phyloP scores from a whole-genome alignment of 2,329 filamentous ascomycete genomes.

The Dryadomyces sulphureus region DNA sequence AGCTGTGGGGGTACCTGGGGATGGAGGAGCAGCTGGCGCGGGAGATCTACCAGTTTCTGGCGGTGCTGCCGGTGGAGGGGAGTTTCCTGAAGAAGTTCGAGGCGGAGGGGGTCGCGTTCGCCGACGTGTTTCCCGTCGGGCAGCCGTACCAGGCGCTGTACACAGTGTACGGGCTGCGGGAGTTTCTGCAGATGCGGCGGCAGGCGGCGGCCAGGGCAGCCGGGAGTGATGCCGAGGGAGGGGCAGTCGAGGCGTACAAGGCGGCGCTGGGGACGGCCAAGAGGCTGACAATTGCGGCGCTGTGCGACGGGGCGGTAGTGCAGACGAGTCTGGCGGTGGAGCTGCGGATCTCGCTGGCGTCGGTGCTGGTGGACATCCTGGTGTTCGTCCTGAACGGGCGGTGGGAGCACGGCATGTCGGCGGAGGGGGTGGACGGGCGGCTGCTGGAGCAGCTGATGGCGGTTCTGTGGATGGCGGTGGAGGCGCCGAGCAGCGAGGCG shows the following conservation, averaged over 20 bases:
- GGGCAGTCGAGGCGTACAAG: slow-evolving; percentile 13
- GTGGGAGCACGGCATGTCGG: slow-evolving; percentile 8
- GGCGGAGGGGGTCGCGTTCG: slow-evolving; percentile 33
- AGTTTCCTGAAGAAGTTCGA: slow-evolving; percentile 45
- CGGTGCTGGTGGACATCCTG: slow-evolving; percentile 42
- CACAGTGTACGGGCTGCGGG: slow-evolving; percentile 49
- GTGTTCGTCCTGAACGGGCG: slow-evolving; percentile 32
- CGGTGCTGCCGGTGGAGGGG: slow-evolving; percentile 53
- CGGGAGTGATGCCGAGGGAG: not conserved
- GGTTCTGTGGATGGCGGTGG: slow-evolving; percentile 14
- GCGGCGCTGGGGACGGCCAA: slow-evolving; percentile 29
- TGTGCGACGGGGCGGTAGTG: slow-evolving; percentile 41
- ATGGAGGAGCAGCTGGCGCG: slow-evolving; percentile 55
- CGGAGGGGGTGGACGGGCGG: slow-evolving; percentile 12
- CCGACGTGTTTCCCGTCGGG: slow-evolving; percentile 50
- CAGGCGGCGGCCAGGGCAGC: slow-evolving; percentile 11
- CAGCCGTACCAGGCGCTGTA: slow-evolving; percentile 64
- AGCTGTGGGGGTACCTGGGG: slow-evolving; percentile 68
- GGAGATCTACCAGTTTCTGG: slow-evolving; percentile 58
- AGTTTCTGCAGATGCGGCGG: slow-evolving; percentile 36
- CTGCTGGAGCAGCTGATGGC: slow-evolving; percentile 18
- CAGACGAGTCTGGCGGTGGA: slow-evolving; percentile 26
- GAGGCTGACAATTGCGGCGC: slow-evolving; percentile 41
- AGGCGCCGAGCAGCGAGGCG: slow-evolving; percentile 3
- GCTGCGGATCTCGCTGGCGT: slow-evolving; percentile 33